phyloP scores from a whole-genome alignment of 2,329 filamentous ascomycete species.

The Septoria petroselini region DNA sequence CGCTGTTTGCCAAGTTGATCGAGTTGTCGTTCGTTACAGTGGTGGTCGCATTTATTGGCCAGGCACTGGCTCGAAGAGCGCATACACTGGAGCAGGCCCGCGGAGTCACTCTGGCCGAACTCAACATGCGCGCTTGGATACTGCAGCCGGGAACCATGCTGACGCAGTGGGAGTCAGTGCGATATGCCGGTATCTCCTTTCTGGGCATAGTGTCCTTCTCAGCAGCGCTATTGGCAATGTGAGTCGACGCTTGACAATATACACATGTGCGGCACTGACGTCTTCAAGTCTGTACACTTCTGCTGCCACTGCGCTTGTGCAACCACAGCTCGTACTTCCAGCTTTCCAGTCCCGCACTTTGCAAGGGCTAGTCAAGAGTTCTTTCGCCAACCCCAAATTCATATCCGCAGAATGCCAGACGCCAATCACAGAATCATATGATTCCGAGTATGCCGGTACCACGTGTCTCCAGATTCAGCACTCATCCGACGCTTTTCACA shows the following conservation, averaged over 20 bases:
- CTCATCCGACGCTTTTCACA: slow-evolving; percentile 67
- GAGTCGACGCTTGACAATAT: background rate
- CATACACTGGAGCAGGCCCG: slow-evolving; percentile 51
- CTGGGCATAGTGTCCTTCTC: slow-evolving; percentile 63
- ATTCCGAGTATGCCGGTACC: slow-evolving; percentile 42
- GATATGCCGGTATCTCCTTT: slow-evolving; percentile 61
- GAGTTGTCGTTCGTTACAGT: slow-evolving; percentile 76
- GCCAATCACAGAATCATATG: slow-evolving; percentile 51
- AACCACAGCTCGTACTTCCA: slow-evolving; percentile 66
- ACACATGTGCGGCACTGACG: background rate
- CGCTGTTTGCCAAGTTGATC: slow-evolving; percentile 70
- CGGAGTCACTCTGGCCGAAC: slow-evolving; percentile 71
- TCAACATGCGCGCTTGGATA: slow-evolving; percentile 72
- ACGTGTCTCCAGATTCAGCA: slow-evolving; percentile 69
- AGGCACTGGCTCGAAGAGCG: slow-evolving; percentile 68
- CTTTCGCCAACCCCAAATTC: slow-evolving; percentile 62
- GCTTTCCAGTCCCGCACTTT: slow-evolving; percentile 51
- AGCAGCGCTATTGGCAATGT: slow-evolving; percentile 62
- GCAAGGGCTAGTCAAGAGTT: slow-evolving; percentile 56
- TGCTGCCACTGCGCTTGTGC: slow-evolving; percentile 70
- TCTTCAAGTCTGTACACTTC: slow-evolving; percentile 62
- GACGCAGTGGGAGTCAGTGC: slow-evolving; percentile 64
- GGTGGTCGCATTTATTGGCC: slow-evolving; percentile 71
- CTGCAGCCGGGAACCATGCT: slow-evolving; percentile 61
- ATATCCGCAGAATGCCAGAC: slow-evolving; percentile 58